phyloP scores from a whole-genome alignment of 345 rosid species.

The Schrenkiella parvula region DNA sequence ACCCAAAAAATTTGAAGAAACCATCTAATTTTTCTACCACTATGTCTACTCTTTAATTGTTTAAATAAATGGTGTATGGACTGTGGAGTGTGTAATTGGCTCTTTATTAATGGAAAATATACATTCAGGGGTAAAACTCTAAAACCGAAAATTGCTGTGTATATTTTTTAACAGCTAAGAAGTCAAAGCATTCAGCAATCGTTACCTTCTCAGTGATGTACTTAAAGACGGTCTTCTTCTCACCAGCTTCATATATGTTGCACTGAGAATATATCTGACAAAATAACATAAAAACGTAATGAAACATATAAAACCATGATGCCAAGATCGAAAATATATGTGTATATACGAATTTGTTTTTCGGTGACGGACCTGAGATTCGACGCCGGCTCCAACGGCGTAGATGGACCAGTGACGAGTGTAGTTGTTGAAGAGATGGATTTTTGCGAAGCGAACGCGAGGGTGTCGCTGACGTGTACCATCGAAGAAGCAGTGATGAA shows the following conservation, averaged over 20 bases:
- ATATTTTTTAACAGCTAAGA: neutral
- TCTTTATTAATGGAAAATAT: no score
- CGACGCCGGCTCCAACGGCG: constrained; percentile 92
- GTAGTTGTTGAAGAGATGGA: constrained; percentile 85
- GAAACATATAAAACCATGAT: neutral
- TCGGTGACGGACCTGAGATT: constrained; percentile 57
- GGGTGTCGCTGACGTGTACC: constrained; percentile 92
- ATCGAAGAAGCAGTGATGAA: constrained; percentile 94
- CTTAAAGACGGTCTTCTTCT: constrained; percentile 86
- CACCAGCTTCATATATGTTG: constrained; percentile 93
- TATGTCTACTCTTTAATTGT: no score
- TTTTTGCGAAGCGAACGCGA: constrained; percentile 83
- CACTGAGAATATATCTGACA: constrained; percentile 81
- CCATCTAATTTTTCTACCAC: no score
- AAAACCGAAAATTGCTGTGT: no score
- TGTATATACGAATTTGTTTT: neutral
- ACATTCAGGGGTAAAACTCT: no score
- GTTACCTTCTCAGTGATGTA: constrained; percentile 83
- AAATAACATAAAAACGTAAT: neutral
- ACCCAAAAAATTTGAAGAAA: neutral
- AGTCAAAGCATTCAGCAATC: no score
- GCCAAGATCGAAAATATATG: neutral
- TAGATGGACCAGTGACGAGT: constrained; percentile 88
- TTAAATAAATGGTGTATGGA: no score
- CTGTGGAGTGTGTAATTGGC: no score